A percentile compares a stretch with the other conserved stretches of the same genome.
Conservation (phyloP, 192 early-diverging fungal species). For the Rhizophagus sp. region DNA sequence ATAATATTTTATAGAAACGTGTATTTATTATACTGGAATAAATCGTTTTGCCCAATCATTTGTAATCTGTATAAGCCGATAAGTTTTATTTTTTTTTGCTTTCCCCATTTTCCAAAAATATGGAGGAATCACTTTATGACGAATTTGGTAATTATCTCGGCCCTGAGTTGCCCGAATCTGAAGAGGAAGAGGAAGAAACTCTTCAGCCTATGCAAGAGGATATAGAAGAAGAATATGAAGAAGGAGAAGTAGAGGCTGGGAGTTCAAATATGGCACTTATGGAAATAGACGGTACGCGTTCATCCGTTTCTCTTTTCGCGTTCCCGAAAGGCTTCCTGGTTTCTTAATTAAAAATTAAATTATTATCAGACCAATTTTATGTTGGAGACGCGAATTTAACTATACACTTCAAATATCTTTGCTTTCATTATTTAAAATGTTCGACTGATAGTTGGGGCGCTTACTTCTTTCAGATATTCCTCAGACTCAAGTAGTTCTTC, state of each 20-base stretch:
- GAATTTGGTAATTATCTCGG: slow-evolving; percentile 99
- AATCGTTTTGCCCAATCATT: no score
- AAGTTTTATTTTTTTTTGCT: no score
- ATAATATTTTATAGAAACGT: neutral
- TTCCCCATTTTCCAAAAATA: slow-evolving; percentile 25
- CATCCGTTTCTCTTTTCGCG: neutral
- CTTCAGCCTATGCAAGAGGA: slow-evolving; percentile 36
- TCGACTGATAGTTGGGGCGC: slow-evolving; percentile 26
- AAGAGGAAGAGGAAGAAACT: slow-evolving; percentile 53
- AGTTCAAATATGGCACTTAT: slow-evolving; percentile 54
- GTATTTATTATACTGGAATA: no score
- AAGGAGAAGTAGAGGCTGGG: slow-evolving; percentile 50
- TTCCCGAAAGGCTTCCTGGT: neutral
- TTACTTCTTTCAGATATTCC: slow-evolving; percentile 50
- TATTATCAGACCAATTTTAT: neutral
- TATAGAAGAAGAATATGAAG: slow-evolving; percentile 36
- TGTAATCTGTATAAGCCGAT: no score
- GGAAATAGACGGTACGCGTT: slow-evolving; percentile 65
- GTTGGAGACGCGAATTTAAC: slow-evolving; percentile 16
- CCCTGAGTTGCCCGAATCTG: slow-evolving; percentile 81
- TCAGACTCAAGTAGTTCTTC: slow-evolving; percentile 82
- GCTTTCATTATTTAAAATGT: neutral
- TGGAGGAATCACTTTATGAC: slow-evolving; percentile 83
- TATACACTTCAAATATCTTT: neutral
- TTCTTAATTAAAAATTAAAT: neutral